Conservation (phyloP, 164 flowering plant genomes). For the Buxus sempervirens region DNA sequence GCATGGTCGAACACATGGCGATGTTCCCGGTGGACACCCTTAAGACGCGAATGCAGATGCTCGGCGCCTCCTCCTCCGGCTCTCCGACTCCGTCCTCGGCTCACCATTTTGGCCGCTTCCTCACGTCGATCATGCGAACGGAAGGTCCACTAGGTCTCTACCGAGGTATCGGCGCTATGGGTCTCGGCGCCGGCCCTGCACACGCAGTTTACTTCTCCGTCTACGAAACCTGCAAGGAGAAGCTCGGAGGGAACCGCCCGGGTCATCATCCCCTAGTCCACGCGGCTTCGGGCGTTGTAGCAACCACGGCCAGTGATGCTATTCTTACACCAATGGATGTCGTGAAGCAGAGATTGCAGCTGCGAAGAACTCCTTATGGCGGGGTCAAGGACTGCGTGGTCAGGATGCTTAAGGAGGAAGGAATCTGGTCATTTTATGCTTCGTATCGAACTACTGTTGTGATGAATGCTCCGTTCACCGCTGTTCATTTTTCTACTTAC, state of each 20-base stretch:
- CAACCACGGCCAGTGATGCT: conserved; percentile 29
- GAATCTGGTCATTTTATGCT: conserved; percentile 21
- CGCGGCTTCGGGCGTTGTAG: conserved; percentile 21
- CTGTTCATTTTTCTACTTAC: conserved; percentile 26
- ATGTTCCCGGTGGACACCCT: conserved; percentile 48
- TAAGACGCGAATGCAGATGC: conserved; percentile 44
- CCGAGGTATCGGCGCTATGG: conserved; percentile 80
- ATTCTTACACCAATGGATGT: conserved; percentile 30
- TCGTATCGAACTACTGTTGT: conserved; percentile 25
- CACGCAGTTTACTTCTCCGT: conserved; percentile 80
- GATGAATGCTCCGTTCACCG: conserved; percentile 31
- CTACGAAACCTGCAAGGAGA: conserved; percentile 36
- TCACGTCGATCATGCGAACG: conserved; percentile 22
- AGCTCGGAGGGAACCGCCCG: conserved; percentile 19
- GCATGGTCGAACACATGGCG: conserved; percentile 50
- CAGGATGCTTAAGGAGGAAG: conserved; percentile 25
- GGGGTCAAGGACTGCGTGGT: conserved; percentile 28
- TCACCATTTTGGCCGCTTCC: conserved; percentile 10
- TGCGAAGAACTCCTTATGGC: conserved; percentile 19
- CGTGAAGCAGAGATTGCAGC: conserved; percentile 28
- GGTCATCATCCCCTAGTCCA: conserved; percentile 25
- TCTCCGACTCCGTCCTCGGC: conserved; percentile 30
- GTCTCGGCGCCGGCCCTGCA: conserved; percentile 83
- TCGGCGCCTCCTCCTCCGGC: conserved; percentile 39
- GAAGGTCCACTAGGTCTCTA: conserved; percentile 67